These are phyloP conservation scores for Penicillium longicatenatum DNA, from an alignment of 495 filamentous ascomycete genomes.

Conservation along the genomic window DNA sequence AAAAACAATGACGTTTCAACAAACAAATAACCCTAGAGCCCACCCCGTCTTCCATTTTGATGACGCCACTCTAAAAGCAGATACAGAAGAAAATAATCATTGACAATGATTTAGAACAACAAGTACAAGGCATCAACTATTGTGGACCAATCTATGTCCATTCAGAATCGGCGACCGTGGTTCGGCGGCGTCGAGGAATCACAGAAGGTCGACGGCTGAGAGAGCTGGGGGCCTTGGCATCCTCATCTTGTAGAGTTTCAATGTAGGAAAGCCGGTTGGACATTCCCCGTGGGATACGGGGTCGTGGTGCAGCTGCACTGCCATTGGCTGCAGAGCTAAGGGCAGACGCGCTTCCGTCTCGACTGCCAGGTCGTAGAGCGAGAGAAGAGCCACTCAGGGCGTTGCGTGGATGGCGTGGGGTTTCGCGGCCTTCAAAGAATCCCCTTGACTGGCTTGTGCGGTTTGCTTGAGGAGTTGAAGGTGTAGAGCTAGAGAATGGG, in stretches of 20 bases:
- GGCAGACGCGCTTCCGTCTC: conserved; percentile 43
- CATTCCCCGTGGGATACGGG: conserved; percentile 46
- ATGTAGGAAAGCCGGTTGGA: conserved; percentile 43
- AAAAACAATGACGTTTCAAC: conserved; percentile 11
- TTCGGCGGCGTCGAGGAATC: conserved; percentile 43
- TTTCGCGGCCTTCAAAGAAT: conserved; percentile 47
- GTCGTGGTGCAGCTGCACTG: conserved; percentile 40
- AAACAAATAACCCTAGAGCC: conserved; percentile 12
- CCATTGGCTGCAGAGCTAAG: conserved; percentile 38
- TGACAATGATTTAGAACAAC: conserved; percentile 11
- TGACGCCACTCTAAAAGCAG: conserved; percentile 20
- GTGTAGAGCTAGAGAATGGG: conserved; percentile 46
- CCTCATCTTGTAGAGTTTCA: conserved; percentile 41
- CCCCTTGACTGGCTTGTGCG: conserved; percentile 45
- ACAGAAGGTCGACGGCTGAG: conserved; percentile 40
- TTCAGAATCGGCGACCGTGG: conserved; percentile 39
- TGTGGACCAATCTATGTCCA: conserved; percentile 27
- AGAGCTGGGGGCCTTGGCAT: conserved; percentile 36
- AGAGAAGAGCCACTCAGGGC: conserved; percentile 42
- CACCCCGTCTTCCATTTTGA: conserved; percentile 11
- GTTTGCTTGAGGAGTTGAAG: conserved; percentile 48
- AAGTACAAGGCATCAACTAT: conserved; percentile 2
- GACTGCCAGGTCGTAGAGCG: conserved; percentile 48
- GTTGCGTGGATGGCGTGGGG: conserved; percentile 45
- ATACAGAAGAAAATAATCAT: conserved; percentile 11